Conservation (phyloP, 139 green algal genomes). For the Chlorella sp. region DNA sequence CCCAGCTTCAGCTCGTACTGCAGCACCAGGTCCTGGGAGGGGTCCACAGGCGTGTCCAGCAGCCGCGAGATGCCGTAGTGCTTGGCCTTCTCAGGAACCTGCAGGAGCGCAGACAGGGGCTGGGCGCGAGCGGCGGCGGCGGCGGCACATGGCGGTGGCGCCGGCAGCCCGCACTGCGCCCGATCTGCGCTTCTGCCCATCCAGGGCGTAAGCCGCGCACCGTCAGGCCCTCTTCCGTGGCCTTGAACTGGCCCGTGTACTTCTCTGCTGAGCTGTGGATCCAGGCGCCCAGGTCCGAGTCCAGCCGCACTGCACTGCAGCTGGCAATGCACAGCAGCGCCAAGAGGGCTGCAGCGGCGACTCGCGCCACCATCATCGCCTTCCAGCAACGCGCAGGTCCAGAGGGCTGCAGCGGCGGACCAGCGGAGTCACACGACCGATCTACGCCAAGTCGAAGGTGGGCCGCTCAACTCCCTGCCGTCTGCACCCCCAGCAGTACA, state of each 20-base stretch:
- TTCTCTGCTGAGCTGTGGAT: conserved; percentile 37
- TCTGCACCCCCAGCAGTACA: no score
- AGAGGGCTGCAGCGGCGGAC: no score
- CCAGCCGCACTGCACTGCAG: neutral
- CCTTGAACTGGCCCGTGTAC: conserved; percentile 45
- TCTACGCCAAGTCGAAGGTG: no score
- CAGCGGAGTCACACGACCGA: no score
- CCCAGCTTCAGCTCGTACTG: conserved; percentile 83
- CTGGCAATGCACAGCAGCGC: no score
- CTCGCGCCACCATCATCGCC: no score
- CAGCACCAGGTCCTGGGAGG: conserved; percentile 68
- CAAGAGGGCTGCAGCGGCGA: no score
- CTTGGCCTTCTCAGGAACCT: conserved; percentile 76
- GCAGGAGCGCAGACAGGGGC: neutral
- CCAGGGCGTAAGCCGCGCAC: no score
- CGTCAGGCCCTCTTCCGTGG: neutral
- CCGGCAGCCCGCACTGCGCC: no score
- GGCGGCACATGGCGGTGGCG: neutral
- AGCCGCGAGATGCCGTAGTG: conserved; percentile 78
- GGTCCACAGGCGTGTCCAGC: conserved; percentile 61
- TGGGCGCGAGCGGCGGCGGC: neutral
- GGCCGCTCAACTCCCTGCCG: no score
- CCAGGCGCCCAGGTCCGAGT: conserved; percentile 32
- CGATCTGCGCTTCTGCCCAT: no score
- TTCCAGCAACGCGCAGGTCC: no score